Evolutionary conservation across 768 basidiomycete genomes (phyloP), one percentile per base, ranked within the genome.

Genomic region (Phanerodontia chrysosporium): DNA sequence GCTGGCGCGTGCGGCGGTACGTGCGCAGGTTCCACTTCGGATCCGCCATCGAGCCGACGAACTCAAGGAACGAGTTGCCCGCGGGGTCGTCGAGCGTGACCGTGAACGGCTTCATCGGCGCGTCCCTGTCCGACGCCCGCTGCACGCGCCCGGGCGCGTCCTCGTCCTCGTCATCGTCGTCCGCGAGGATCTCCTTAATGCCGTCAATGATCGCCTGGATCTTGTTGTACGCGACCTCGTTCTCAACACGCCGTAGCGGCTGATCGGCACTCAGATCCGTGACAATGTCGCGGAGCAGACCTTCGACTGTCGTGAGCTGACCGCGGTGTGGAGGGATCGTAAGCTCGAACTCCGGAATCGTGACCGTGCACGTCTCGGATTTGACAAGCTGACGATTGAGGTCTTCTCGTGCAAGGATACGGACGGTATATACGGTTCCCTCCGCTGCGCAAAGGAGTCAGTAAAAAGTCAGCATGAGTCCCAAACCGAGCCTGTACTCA

Each of bases 11-110:
- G 48, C 97, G 81, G 44, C 80, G 80, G 68, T 95, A 98, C 12
- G 85, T 88, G 58, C 87, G 78, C 75, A 96, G 76, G 65, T 84
- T 87, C 97, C 97, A 99, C 69, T 93, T 91, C 1, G 95, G 89
- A 71, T 99, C 97, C 3, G 87, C 78, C 78, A 92, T 91, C 58
- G 85, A 88, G 10, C 83, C 95, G 2, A 84, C 66, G 67, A 96
- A 95, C 74, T 97, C 94, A 72, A 97, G 78, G 78, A 95, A 98
- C n/a, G 93, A 95, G 74, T 96, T 95, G 7, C 97, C 97, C 0
- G 94, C 78, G 1, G 95, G 95, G 69, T 99, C 97, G 66, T 98
- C 93, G 21, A 99, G 76, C 54, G 80, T 85, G 57, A 98, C 67
- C 0, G 92, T 95, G 69, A 98, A 92, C 2, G 85, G 72, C 22